phyloP scores from a whole-genome alignment of 805 yeast genomes.

The Candida silvicultrix region DNA sequence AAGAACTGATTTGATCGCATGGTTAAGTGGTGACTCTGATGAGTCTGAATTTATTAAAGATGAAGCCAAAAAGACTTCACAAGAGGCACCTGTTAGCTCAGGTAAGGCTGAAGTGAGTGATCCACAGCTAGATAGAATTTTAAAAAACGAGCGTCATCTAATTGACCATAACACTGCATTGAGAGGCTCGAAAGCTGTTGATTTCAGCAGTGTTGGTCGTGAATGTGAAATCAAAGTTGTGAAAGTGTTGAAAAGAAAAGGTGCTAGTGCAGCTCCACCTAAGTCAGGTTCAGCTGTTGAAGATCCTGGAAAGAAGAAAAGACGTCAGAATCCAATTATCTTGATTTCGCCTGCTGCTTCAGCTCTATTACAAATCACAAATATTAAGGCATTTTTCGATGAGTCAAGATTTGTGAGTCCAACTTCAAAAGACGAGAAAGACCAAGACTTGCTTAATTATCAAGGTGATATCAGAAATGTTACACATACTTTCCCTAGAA shows the following conservation, averaged over 20 bases:
- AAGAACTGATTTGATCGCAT: slow-evolving; percentile 75
- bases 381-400: slow-evolving; percentile 65
- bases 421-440: slow-evolving; percentile 25
- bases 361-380: slow-evolving; percentile 56
- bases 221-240: slow-evolving; percentile 59
- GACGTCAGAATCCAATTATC: slow-evolving; percentile 58
- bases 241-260: slow-evolving; percentile 22
- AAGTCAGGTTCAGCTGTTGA: slow-evolving; percentile 12
- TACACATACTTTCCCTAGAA: slow-evolving; percentile 46
- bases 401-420: slow-evolving; percentile 64
- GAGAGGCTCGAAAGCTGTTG: slow-evolving; percentile 61
- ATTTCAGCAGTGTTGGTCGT: slow-evolving; percentile 60
- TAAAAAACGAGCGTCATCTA: slow-evolving; percentile 39
- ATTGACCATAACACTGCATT: slow-evolving; percentile 55
- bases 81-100: neutral
- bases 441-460: slow-evolving; percentile 26
- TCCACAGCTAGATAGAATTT: slow-evolving; percentile 23
- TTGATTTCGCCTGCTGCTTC: slow-evolving; percentile 77
- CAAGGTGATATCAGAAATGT: slow-evolving; percentile 39
- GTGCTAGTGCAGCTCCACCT: slow-evolving; percentile 2
- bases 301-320: slow-evolving; percentile 19
- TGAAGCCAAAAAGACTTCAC: neutral
- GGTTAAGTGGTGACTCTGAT: slow-evolving; percentile 68
- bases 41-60: slow-evolving; percentile 46
- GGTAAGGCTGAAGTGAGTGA: slow-evolving; percentile 22